Evolutionary conservation across 2,329 filamentous ascomycete genomes (phyloP), one percentile per base, ranked within the genome.

Genomic region (Fusarium beomiforme): DNA sequence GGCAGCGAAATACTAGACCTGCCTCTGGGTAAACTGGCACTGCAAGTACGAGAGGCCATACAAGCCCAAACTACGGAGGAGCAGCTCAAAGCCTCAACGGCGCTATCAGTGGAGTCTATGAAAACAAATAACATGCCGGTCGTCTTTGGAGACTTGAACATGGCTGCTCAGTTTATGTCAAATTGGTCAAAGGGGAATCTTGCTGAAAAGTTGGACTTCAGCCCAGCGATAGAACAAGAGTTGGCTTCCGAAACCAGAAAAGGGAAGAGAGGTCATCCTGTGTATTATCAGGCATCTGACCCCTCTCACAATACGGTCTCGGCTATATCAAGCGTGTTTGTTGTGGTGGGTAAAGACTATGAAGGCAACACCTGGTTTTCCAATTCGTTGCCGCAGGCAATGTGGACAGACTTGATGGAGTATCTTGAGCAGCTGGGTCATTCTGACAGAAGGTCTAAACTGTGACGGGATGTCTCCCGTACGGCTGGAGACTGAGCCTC

Each of bases 141-240:
- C 3, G 58, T 74, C 10, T 67, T 67, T 19, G 64, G 64, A 3
- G 58, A 62, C 9, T 60, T 58, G 16, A 46, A 67, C 13, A 72
- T 73, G 59, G 51, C 59, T 5, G 44, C 64, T 2, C 65, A 64
- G 13, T 67, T 69, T 10, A 63, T 73, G 69, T 73, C 71, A 3
- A 74, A 73, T 29, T 74, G 71, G 71, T 57, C 44, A 16, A 73
- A 69, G 17, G 71, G 46, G 0, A 56, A 41, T 5, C 53, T 73
- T 6, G n/a, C 49, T 9, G 64, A 72, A 4, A 71, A 64, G 13
- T 21, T 74, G 17, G 57, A 73, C 33, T 72, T 74, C 24, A 58
- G 61, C 11, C 62, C 56, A 2, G 71, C 68, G 13, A 53, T 69
- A 43, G 57, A 62, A 4, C 34, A 19, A 1, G 56, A 42, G 8